Evolutionary conservation across 2,329 filamentous ascomycete species (phyloP).

Genomic region (Pezicula radicicola): DNA sequence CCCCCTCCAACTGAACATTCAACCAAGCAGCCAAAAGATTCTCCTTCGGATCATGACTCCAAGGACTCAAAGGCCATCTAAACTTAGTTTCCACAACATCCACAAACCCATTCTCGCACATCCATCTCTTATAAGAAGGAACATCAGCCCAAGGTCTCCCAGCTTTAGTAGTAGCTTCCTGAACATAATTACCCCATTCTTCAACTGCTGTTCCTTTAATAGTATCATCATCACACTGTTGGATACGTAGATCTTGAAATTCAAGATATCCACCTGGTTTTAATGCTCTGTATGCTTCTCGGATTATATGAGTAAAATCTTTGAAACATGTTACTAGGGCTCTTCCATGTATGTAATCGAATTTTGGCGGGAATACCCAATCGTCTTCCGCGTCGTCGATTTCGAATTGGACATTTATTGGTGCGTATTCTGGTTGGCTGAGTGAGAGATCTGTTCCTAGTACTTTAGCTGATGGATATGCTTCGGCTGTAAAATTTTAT

Average conservation of each 20-base stretch:
- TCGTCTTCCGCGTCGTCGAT: constrained; percentile 47
- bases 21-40: constrained; percentile 42
- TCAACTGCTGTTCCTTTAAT: not conserved
- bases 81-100: constrained; percentile 44
- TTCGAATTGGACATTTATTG: constrained; percentile 46
- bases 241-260: constrained; percentile 21
- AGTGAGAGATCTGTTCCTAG: constrained; percentile 57
- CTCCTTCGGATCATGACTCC: constrained; percentile 45
- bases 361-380: constrained; percentile 42
- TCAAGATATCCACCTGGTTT: constrained; percentile 26
- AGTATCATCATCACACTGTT: not conserved
- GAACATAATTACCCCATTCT: not conserved
- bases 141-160: constrained; percentile 7
- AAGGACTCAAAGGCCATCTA: constrained; percentile 46
- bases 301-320: not conserved
- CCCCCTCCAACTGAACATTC: not conserved
- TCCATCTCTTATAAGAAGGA: constrained; percentile 28
- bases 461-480: constrained; percentile 53
- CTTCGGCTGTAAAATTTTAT: constrained; percentile 10
- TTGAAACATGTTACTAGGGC: constrained; percentile 29
- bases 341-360: constrained; percentile 46
- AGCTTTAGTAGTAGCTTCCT: not conserved
- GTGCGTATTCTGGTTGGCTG: constrained; percentile 50
- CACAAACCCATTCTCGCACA: constrained; percentile 48
- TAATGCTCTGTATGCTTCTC: constrained; percentile 2